Evolutionary conservation across 345 rosid genomes (phyloP).

Genomic region (Punica granatum): DNA sequence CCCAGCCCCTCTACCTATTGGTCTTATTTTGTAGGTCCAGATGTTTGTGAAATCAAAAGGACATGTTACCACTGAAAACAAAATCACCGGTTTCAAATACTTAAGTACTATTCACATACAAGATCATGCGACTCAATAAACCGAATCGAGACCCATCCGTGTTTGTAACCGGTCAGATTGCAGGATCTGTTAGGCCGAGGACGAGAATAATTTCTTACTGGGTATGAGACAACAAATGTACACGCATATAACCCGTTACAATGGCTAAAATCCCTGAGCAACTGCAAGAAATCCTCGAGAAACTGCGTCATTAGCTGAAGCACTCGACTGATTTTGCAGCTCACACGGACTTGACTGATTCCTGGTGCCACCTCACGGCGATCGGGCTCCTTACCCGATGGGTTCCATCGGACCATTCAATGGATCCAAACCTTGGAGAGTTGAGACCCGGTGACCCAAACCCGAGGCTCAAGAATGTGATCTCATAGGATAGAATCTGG

Average conservation of each 20-base stretch:
- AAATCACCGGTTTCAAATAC: neutral
- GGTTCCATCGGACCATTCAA: slow-evolving; percentile 75
- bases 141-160: neutral
- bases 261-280: neutral
- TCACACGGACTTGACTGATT: slow-evolving; percentile 38
- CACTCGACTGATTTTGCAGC: neutral
- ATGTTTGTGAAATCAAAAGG: no score
- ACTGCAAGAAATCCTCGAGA: neutral
- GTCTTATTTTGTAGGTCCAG: no score
- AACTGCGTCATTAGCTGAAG: neutral
- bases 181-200: neutral
- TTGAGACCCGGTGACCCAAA: slow-evolving; percentile 23
- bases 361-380: slow-evolving; percentile 51
- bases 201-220: neutral
- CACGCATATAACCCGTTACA: neutral
- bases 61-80: no score
- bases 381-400: slow-evolving; percentile 68
- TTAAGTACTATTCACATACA: neutral
- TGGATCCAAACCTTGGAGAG: slow-evolving; percentile 45
- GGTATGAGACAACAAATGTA: neutral
- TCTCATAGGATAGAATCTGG: slow-evolving; percentile 41
- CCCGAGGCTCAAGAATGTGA: slow-evolving; percentile 42
- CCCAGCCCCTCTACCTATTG: no score
- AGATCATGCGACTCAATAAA: neutral
- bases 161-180: no score